Evolutionary conservation across 2,329 filamentous ascomycete genomes (phyloP), one percentile per base, ranked within the genome.

Genomic region (Biscogniauxia marginata): DNA sequence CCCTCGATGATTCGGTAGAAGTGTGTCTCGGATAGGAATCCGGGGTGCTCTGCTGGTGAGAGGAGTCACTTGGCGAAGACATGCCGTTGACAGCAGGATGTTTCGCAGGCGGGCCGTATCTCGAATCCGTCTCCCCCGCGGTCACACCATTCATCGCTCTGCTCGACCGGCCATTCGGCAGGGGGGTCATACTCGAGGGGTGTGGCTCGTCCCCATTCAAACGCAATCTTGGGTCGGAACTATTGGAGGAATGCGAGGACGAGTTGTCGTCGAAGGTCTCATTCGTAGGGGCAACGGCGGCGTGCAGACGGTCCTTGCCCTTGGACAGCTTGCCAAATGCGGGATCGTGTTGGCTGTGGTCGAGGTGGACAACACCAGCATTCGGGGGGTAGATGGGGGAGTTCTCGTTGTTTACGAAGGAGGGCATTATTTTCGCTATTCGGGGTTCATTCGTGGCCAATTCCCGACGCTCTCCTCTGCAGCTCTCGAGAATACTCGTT

Each of bases 131-230:
- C 47, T 76, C 74, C 50, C 75, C 76, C 18, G 62, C 55, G 47
- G 60, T 59, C 52, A 59, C 49, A 46, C 70, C 69, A 46, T 73
- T 70, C 47, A 67, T 66, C 57, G 66, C 69, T 54, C 71, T 71
- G 59, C 69, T 67, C 55, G 78, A 75, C 64, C 77, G 78, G 62
- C 80, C 83, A 69, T 87, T 86, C 63, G 81, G 79, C 67, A 84
- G 67, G 39, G 83, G 80, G 71, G 78, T 83, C 74, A 86, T 82
- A 73, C 80, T 86, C 67, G 83, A 80, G 5, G 74, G 73, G 43
- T 71, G 76, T 74, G 67, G 70, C 48, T 59, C 63, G 63, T 71
- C 67, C 57, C 75, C 79, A 74, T 78, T 75, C 71, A 75, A 69
- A 63, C 73, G 76, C 62, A 72, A 73, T 58, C 70, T 72, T 47